Evolutionary conservation across 75 land plant genomes (phyloP).

Genomic region (Chamaecyparis obtusa): DNA sequence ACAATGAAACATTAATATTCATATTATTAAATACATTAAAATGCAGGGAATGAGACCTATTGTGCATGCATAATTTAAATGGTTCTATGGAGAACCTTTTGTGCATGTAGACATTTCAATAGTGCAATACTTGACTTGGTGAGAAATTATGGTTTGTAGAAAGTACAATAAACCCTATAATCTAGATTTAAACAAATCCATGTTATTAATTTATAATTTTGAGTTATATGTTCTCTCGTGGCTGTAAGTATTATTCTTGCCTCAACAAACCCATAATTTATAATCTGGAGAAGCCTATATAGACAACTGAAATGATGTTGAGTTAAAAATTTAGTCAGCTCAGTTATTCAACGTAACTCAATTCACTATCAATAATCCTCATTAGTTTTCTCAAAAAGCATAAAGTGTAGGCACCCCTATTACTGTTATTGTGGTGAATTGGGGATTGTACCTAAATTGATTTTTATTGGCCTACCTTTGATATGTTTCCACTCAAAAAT

Average conservation of each 20-base stretch:
- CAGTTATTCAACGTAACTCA: too few species aligned
- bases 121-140: background rate
- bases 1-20: background rate
- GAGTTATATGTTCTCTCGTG: too few species aligned
- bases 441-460: background rate
- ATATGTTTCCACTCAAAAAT: background rate
- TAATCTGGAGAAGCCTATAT: too few species aligned
- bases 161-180: background rate
- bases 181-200: too few species aligned
- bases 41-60: background rate
- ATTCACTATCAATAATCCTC: too few species aligned
- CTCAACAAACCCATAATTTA: too few species aligned
- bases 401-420: too few species aligned
- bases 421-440: background rate
- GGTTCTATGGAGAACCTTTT: background rate
- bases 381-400: too few species aligned
- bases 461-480: background rate
- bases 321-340: too few species aligned
- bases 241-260: too few species aligned
- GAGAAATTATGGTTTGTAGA: background rate
- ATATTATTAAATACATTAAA: background rate
- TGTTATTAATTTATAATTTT: background rate
- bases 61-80: background rate
- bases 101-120: background rate
- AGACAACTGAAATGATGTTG: too few species aligned